Evolutionary conservation across 768 basidiomycete genomes (phyloP), one percentile per base, ranked within the genome.

Genomic region (Astraeus odoratus): DNA sequence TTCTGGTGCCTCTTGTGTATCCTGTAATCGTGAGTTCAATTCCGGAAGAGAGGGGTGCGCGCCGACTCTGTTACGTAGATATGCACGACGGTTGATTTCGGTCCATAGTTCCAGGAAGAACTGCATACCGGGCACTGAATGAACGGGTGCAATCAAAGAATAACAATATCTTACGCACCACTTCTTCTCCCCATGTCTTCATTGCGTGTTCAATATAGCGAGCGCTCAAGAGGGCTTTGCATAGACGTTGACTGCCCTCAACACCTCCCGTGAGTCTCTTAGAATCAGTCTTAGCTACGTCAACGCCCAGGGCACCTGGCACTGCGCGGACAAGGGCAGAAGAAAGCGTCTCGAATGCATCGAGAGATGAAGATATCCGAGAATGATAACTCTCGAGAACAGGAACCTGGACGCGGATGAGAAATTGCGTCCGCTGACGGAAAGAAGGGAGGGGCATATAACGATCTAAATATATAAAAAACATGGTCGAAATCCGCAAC

Each of bases 311-410:
- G 0, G 91, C 91, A 15, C 96, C 96, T 1, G 96, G 96, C 1
- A 98, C 93, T 3, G 86, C 86, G 12, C 91, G 83, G 33, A 93
- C 79, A 51, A 99, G 80, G 0, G 83, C 77, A 24, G 87, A 91
- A 1, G 92, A 90, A 5, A 96, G 71, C 1, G 83, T 86, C 63
- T 98, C 96, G 54, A 97, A 97, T 0, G 94, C 95, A 55, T 97
- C 92, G 20, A 97, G 68, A 8, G 93, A 91, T 8, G 84, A 78
- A 1, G 78, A 72, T 60, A 99, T 82, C 16, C 94, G 82, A 8
- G 69, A 65, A 49, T 80, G 76, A 61, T 96, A 99, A 5, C 75
- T 67, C 46, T 86, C 77, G 10, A 99, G 67, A 10, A 96, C 59
- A 1, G 94, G 92, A 1, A 97, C 68, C 64, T 99, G 96, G 13